Conservation (phyloP, 176 grass and related monocot genomes). For the Oryza meridionalis region DNA sequence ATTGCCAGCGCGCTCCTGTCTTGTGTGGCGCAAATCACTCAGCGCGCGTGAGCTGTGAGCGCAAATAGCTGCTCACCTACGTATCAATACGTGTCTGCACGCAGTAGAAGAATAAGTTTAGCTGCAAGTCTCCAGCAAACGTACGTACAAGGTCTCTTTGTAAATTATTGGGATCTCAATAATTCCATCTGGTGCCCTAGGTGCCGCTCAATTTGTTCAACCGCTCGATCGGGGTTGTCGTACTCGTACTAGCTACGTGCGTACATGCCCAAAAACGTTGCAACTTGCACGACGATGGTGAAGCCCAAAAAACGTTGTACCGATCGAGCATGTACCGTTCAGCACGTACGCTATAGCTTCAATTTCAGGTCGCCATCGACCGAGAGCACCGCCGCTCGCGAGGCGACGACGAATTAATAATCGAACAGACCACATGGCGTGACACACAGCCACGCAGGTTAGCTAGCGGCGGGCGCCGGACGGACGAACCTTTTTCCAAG, state of each 20-base stretch:
- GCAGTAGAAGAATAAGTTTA: not conserved
- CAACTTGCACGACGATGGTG: too few species aligned
- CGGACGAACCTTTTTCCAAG: not conserved
- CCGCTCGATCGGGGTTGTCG: too few species aligned
- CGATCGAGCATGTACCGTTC: not conserved
- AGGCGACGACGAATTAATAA: slow-evolving; percentile 5
- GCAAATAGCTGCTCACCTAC: not conserved
- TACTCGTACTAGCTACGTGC: too few species aligned
- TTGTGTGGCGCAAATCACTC: too few species aligned
- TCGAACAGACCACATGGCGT: not conserved
- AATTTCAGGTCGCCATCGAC: slow-evolving; percentile 11
- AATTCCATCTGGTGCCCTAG: not conserved
- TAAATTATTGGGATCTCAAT: not conserved
- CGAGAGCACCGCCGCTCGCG: not conserved
- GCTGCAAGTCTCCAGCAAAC: not conserved
- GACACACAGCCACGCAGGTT: not conserved
- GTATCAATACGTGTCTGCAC: not conserved
- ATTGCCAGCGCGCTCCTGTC: too few species aligned
- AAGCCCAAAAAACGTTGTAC: too few species aligned
- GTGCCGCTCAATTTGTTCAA: not conserved
- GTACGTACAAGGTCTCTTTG: not conserved
- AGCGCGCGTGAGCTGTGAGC: not conserved
- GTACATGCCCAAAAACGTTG: not conserved
- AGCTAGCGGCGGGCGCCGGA: not conserved
- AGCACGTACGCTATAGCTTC: not conserved